A percentile compares a stretch with the other conserved stretches of the same genome.
These are phyloP conservation scores for Penicillium bovifimosum DNA, from an alignment of 495 filamentous ascomycete species.

Conservation along the genomic window DNA sequence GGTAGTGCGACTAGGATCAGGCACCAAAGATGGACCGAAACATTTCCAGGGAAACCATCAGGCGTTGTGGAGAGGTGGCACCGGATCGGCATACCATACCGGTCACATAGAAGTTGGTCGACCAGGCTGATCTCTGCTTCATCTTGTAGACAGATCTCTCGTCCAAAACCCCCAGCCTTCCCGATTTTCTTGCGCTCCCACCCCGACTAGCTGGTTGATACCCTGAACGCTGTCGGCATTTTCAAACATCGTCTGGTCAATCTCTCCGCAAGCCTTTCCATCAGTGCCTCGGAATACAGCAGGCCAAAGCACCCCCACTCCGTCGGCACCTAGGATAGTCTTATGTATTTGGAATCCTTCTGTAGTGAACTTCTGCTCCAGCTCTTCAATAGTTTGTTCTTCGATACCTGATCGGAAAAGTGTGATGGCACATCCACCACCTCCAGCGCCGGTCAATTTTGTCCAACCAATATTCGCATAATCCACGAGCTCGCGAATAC, in stretches of 20 bases:
- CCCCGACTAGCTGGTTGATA: slow-evolving; percentile 60
- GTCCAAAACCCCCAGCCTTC: slow-evolving; percentile 96
- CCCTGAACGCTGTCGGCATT: slow-evolving; percentile 71
- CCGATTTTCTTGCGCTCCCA: slow-evolving; percentile 61
- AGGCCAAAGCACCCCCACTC: slow-evolving; percentile 87
- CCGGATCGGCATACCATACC: no score
- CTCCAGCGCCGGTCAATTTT: slow-evolving; percentile 94
- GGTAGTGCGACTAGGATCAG: no score
- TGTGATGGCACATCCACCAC: slow-evolving; percentile 91
- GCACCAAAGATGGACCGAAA: no score
- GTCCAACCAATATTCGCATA: slow-evolving; percentile 86
- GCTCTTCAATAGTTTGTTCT: slow-evolving; percentile 44
- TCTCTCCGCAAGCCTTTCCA: slow-evolving; percentile 74
- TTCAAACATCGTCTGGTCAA: slow-evolving; percentile 86
- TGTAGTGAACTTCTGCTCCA: slow-evolving; percentile 60
- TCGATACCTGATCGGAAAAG: slow-evolving; percentile 62
- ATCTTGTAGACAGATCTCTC: slow-evolving; percentile 19
- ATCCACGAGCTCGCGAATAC: slow-evolving; percentile 86
- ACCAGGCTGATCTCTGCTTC: not conserved
- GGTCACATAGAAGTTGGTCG: no score
- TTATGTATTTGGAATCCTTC: slow-evolving; percentile 81
- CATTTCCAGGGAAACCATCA: no score
- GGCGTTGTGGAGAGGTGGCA: no score
- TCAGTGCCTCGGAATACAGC: slow-evolving; percentile 73
- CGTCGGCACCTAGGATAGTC: slow-evolving; percentile 83